Base-by-base conservation (phyloP, 257 asterid species). In the Scutellaria baicalensis region DNA sequence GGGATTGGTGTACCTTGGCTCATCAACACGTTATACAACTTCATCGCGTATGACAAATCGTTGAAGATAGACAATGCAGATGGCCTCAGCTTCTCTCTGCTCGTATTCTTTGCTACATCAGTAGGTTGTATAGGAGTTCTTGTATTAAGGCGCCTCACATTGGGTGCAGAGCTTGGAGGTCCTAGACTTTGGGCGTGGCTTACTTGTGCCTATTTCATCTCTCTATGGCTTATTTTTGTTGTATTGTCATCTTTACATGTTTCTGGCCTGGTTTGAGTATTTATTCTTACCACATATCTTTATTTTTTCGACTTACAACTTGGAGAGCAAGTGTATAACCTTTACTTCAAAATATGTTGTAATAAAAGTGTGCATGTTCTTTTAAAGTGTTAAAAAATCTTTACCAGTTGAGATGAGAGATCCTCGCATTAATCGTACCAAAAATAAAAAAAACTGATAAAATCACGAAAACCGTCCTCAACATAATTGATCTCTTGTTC, bases 1-100 rank as follows among this genome's bases (percentile, higher is more conserved):
- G 98, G 98, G 51, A 93, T 91, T 6, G 98, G 98, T 0, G 60
- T 91, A 18, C 98, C 98, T 6, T 93, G 98, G 98, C 88, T 93
- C 49, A 89, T 91, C 17, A 76, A 93, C 81, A 89, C 97, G 7
- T 4, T 86, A 16, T 93, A 91, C 95, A 93, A 93, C 84, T 88
- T 68, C 83, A 40, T 91, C 20, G 98, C 89, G 4, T 93, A 85
- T 84, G 84, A 77, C 11, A 70, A 89, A 66, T 92, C 96, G 0
- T 68, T 93, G 78, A 77, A 78, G 71, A 87, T 93, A 54, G 81
- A 88, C 33, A 89, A 91, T 47, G 96, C 97, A 4, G 82, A 31
- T 1, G 88, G 90, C 21, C 94, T 91, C 35, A 84, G 97, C 78
- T 93, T 85, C 85, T 93, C 97, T 14, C 75, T 93, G 79, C 95